phyloP scores from a whole-genome alignment of 225 moss, liverwort and hornwort species.

The Asterella californica region DNA sequence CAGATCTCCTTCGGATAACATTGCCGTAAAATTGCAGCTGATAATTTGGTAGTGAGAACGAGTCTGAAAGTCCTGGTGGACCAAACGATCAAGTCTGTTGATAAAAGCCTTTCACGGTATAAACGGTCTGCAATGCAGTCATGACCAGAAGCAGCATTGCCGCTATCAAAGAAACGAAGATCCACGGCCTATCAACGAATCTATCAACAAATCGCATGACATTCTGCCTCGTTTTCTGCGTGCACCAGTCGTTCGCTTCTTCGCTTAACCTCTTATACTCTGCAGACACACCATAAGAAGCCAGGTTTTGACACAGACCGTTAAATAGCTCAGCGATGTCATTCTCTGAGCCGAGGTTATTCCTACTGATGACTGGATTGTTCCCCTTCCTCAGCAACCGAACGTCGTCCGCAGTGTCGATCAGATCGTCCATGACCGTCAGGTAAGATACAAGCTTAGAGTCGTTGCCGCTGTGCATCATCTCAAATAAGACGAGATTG shows the following conservation, averaged over 20 bases:
- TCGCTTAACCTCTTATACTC: neutral
- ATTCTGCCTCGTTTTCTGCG: neutral
- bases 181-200: conserved; percentile 1
- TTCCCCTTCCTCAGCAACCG: neutral
- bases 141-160: neutral
- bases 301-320: neutral
- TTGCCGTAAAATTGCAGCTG: too few relatives aligned
- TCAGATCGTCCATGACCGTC: neutral
- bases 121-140: neutral
- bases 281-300: neutral
- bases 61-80: too few relatives aligned
- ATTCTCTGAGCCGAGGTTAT: conserved; percentile 7
- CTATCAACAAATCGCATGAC: neutral
- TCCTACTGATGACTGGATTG: neutral
- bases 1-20: too few relatives aligned
- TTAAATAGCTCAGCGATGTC: conserved; percentile 14
- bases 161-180: neutral
- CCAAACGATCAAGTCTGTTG: too few relatives aligned
- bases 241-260: conserved; percentile 8
- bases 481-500: neutral
- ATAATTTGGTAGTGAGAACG: too few relatives aligned
- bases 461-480: neutral
- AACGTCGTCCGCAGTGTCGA: neutral
- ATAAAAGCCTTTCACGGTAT: too few relatives aligned
- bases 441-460: neutral